Percentiles rank a stretch among this genome's conserved stretches.
These are phyloP conservation scores for Lasiodiplodia citricola DNA, from an alignment of 2,329 filamentous ascomycete genomes.

Conservation along the genomic window DNA sequence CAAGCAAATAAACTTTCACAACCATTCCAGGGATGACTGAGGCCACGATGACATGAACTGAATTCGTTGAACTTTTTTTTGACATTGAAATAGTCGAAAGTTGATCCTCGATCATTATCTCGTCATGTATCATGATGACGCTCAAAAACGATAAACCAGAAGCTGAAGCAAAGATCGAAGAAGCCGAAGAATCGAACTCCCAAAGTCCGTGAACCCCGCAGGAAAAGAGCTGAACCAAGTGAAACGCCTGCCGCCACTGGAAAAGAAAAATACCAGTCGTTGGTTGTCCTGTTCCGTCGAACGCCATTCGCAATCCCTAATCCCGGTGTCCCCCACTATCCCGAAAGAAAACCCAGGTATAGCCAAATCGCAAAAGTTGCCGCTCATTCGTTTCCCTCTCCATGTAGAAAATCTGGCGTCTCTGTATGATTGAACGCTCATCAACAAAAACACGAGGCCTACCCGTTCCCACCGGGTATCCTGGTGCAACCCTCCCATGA, in stretches of 20 bases:
- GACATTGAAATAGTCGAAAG: slow-evolving; percentile 14
- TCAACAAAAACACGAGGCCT: slow-evolving; percentile 8
- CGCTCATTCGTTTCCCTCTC: slow-evolving; percentile 5
- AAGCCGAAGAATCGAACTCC: slow-evolving; percentile 1
- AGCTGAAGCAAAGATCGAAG: slow-evolving; percentile 10
- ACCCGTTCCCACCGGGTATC: background rate
- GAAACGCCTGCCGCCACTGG: slow-evolving; percentile 12
- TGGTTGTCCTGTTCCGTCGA: slow-evolving; percentile 2
- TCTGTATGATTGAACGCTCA: slow-evolving; percentile 11
- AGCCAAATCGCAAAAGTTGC: background rate
- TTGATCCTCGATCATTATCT: slow-evolving; percentile 14
- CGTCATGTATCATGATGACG: slow-evolving; percentile 25
- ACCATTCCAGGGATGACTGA: background rate
- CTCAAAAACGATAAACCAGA: slow-evolving; percentile 10
- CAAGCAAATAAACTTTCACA: too few species aligned
- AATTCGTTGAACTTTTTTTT: background rate
- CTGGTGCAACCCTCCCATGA: slow-evolving; percentile 4
- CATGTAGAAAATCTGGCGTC: slow-evolving; percentile 6
- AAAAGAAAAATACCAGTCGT: slow-evolving; percentile 1
- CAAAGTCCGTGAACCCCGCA: background rate
- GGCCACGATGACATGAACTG: background rate
- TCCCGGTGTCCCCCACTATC: background rate
- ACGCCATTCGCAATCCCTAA: slow-evolving; percentile 3
- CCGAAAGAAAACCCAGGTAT: slow-evolving; percentile 1
- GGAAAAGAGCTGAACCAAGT: slow-evolving; percentile 2